phyloP scores from a whole-genome alignment of 2,329 filamentous ascomycete species.

The Dactylellina parvicollis region DNA sequence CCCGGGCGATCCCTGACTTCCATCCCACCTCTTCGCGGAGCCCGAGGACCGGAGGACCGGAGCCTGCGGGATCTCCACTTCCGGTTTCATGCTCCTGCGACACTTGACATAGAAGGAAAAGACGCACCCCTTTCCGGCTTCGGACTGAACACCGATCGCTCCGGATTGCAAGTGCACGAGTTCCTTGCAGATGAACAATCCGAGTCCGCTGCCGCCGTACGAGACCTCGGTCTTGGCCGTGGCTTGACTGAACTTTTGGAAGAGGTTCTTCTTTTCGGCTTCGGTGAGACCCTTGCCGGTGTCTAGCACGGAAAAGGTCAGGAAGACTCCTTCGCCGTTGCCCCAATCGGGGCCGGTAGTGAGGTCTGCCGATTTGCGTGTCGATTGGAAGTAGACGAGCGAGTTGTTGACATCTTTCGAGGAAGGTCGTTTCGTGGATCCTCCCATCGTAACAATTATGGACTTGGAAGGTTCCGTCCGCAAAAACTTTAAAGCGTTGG shows the following conservation, averaged over 20 bases:
- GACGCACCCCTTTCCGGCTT: conserved; percentile 74
- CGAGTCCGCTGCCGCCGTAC: conserved; percentile 76
- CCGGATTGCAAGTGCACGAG: conserved; percentile 80
- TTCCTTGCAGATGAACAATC: conserved; percentile 79
- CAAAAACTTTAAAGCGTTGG: conserved; percentile 73
- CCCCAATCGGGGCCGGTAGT: conserved; percentile 61
- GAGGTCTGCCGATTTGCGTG: conserved; percentile 56
- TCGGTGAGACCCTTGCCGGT: conserved; percentile 78
- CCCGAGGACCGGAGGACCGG: conserved; percentile 21
- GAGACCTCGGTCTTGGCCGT: conserved; percentile 71
- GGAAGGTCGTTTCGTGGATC: conserved; percentile 66
- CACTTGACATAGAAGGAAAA: conserved; percentile 81
- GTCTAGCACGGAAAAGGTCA: conserved; percentile 79
- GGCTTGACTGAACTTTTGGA: conserved; percentile 57
- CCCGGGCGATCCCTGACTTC: conserved; percentile 1
- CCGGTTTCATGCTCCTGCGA: conserved; percentile 67
- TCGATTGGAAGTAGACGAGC: conserved; percentile 60
- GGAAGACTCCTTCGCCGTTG: conserved; percentile 69
- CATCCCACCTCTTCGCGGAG: conserved; percentile 20
- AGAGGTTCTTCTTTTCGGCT: conserved; percentile 63
- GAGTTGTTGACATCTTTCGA: conserved; percentile 57
- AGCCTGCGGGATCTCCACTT: conserved; percentile 44
- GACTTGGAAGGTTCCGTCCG: conserved; percentile 69
- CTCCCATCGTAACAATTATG: conserved; percentile 74
- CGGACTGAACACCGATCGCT: conserved; percentile 76